Conservation (phyloP, 495 filamentous ascomycete genomes). For the Lichina pygmaea region DNA sequence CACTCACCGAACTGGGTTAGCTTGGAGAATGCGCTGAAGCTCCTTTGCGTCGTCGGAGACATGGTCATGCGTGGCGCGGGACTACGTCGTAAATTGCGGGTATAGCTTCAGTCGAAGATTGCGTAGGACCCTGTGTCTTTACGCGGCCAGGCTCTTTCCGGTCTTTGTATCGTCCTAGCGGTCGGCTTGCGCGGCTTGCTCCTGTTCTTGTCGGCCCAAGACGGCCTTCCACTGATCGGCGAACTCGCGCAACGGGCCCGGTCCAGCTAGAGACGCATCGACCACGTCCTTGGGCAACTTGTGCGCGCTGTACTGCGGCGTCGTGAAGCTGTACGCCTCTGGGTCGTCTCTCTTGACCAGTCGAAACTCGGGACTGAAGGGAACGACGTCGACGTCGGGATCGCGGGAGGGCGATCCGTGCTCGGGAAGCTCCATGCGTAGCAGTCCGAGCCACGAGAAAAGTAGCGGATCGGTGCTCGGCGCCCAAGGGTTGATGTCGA, state of each 20-base stretch:
- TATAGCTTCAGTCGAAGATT: too few relatives aligned
- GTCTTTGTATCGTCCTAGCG: not conserved
- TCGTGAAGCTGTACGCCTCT: slow-evolving; percentile 60
- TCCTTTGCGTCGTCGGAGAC: too few relatives aligned
- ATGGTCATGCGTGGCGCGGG: too few relatives aligned
- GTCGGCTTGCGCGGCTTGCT: slow-evolving; percentile 9
- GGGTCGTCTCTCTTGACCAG: slow-evolving; percentile 63
- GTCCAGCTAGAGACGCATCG: slow-evolving; percentile 56
- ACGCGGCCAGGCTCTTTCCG: too few relatives aligned
- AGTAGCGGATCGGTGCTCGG: slow-evolving; percentile 64
- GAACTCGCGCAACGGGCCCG: slow-evolving; percentile 58
- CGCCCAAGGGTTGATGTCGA: slow-evolving; percentile 94
- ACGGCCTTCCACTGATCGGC: slow-evolving; percentile 67
- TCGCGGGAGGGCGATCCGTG: slow-evolving; percentile 16
- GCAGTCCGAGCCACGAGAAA: slow-evolving; percentile 74
- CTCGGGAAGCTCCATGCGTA: slow-evolving; percentile 34
- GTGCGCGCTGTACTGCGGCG: slow-evolving; percentile 77
- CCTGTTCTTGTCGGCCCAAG: slow-evolving; percentile 25
- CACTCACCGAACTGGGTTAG: too few relatives aligned
- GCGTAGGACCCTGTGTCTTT: too few relatives aligned
- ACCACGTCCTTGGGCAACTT: slow-evolving; percentile 90
- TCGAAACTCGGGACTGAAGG: slow-evolving; percentile 49
- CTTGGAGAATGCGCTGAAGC: too few relatives aligned
- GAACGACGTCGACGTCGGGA: slow-evolving; percentile 14
- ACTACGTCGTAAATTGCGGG: too few relatives aligned